phyloP scores from a whole-genome alignment of 805 yeast genomes.

The Yarrowia alimentaria region DNA sequence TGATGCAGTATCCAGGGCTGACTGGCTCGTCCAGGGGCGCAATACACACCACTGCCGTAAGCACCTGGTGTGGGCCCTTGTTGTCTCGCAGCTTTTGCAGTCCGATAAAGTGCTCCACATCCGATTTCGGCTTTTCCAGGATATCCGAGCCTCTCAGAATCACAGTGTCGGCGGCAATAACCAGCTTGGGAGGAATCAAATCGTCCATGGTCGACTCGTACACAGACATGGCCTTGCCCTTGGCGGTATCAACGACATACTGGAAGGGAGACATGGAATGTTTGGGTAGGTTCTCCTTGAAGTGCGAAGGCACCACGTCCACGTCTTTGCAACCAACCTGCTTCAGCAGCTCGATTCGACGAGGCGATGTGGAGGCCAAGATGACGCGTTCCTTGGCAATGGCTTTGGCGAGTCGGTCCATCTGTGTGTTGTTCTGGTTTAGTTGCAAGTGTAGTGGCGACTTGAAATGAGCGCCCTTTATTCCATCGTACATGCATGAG shows the following conservation, averaged over 20 bases:
- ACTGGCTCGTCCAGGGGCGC: conserved; percentile 44
- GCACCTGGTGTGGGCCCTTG: conserved; percentile 47
- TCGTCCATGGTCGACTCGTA: conserved; percentile 44
- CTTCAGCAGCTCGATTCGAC: conserved; percentile 73
- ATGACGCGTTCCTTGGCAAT: conserved; percentile 44
- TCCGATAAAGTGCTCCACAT: conserved; percentile 48
- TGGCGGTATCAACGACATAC: conserved; percentile 72
- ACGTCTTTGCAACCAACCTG: conserved; percentile 40
- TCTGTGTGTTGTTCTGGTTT: background rate
- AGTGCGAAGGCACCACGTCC: conserved; percentile 58
- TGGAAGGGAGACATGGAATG: conserved; percentile 46
- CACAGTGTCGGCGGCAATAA: conserved; percentile 73
- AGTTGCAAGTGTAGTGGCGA: too few relatives aligned
- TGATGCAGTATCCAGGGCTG: conserved; percentile 45
- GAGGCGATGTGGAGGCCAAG: conserved; percentile 81
- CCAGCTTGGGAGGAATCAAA: conserved; percentile 39
- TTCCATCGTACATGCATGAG: too few relatives aligned
- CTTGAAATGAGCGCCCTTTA: too few relatives aligned
- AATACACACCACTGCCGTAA: conserved; percentile 55
- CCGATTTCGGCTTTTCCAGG: conserved; percentile 74
- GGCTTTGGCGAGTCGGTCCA: conserved; percentile 18
- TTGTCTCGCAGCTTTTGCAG: conserved; percentile 53
- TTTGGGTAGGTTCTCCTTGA: conserved; percentile 75
- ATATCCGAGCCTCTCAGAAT: conserved; percentile 60
- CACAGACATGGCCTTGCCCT: conserved; percentile 64